Evolutionary conservation across 768 basidiomycete genomes (phyloP).

Genomic region (Leccinum disarticulatum): DNA sequence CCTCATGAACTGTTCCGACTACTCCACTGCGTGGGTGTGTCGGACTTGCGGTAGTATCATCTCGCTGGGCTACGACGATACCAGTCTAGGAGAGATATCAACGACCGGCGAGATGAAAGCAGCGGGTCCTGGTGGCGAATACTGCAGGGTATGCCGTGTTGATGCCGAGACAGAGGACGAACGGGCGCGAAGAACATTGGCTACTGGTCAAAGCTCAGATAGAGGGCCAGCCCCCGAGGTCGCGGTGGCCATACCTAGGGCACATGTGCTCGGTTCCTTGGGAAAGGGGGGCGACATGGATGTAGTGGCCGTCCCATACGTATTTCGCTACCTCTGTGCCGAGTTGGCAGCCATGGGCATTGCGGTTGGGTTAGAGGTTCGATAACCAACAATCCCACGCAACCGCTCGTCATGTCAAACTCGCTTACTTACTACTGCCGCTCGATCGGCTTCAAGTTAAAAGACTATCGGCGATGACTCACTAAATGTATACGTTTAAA

Average conservation of each 20-base stretch:
- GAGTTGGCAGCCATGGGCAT: constrained; percentile 99
- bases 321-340: constrained; percentile 91
- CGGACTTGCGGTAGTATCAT: constrained; percentile 94
- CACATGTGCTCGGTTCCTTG: constrained; percentile 60
- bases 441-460: background rate
- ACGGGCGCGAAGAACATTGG: constrained; percentile 56
- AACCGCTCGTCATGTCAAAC: background rate
- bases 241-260: constrained; percentile 62
- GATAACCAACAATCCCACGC: constrained; percentile 29
- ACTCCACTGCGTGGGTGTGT: constrained; percentile 99
- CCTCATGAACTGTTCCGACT: constrained; percentile 99
- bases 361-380: constrained; percentile 79
- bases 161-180: constrained; percentile 64
- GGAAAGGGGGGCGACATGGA: constrained; percentile 83
- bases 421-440: background rate
- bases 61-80: constrained; percentile 93
- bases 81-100: constrained; percentile 64
- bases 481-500: constrained; percentile 16
- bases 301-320: constrained; percentile 93
- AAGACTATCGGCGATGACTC: background rate
- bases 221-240: constrained; percentile 49
- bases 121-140: constrained; percentile 83
- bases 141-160: constrained; percentile 90
- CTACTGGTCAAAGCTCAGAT: constrained; percentile 51
- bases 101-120: constrained; percentile 51